Base-by-base conservation (phyloP, 2,329 filamentous ascomycete species). In the Coniochaeta hoffmannii region DNA sequence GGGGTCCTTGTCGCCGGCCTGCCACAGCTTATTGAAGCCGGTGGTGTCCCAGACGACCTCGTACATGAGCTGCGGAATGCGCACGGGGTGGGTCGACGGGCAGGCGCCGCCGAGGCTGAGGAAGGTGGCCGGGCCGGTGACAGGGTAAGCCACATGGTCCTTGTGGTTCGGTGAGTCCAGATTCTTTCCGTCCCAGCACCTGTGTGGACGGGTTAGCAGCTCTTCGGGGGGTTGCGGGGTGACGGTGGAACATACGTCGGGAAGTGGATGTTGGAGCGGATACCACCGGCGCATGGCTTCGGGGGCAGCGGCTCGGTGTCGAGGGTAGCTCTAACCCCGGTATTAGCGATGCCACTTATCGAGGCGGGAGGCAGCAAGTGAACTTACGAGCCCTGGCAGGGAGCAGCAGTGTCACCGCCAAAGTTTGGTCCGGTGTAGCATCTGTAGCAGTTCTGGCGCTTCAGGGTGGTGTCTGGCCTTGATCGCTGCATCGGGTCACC, bases 231-330 rank as follows among this genome's bases (percentile, higher is more conserved):
- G 71, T 70, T 59, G 85, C n/a, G 53, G 38, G 28, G 81, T 77
- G 56, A 79, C 77, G 61, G 75, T 76, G 34, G 80, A 72, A 50
- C 85, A 79, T 36, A 80, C 75, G 74, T 76, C 0, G 74, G 75
- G 65, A 77, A 78, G 11, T 71, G 69, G 46, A 77, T 71, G 59
- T 76, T 77, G 41, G 72, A 70, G 54, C 73, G 71, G 55, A 77
- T 76, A 17, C 74, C 75, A 34, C 73, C 73, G 1, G 68, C 63
- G 63, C 74, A 77, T 34, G 66, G 61, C 57, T 68, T 70, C 8
- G 61, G 64, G 6, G 73, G 73, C 7, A 77, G 63, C 28, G 59
- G 54, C 56, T 73, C 68, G 7, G 66, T 69, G 60, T 77, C 74
- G 64, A 71, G 62, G 7, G 66, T 49, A 30, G 17, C 3, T 34